A percentile compares a stretch with the other conserved stretches of the same genome.
Evolutionary conservation across 1,284 basidiomycete genomes (phyloP).

Genomic region (Malassezia sympodialis): DNA sequence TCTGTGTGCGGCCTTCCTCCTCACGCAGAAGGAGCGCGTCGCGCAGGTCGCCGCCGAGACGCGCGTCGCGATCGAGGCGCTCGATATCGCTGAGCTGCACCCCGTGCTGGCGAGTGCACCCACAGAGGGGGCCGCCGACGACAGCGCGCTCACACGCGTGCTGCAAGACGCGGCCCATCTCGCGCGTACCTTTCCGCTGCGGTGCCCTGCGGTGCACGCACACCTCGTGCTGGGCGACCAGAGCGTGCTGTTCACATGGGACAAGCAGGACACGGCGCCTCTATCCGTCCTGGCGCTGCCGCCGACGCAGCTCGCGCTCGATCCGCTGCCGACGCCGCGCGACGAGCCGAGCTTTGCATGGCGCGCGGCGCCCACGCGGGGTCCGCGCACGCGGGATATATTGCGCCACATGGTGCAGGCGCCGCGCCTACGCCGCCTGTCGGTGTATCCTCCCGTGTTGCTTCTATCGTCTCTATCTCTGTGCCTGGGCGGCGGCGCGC

Average conservation of each 20-base stretch:
- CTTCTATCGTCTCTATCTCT: conserved; percentile 8
- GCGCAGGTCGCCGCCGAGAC: conserved; percentile 15
- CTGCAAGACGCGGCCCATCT: conserved; percentile 16
- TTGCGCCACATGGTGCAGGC: background rate
- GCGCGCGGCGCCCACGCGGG: background rate
- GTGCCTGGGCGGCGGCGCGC: conserved; percentile 8
- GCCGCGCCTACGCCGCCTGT: background rate
- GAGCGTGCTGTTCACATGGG: conserved; percentile 32
- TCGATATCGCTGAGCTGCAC: conserved; percentile 32
- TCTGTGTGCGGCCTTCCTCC: conserved; percentile 65
- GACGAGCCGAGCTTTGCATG: background rate
- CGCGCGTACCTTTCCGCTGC: conserved; percentile 11
- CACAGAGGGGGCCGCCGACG: background rate
- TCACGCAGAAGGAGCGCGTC: conserved; percentile 15
- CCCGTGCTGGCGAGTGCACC: conserved; percentile 17
- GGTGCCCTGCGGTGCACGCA: conserved; percentile 10
- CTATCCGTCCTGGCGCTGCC: background rate
- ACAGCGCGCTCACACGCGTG: conserved; percentile 5
- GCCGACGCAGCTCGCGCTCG: conserved; percentile 1
- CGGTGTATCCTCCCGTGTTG: background rate
- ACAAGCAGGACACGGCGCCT: background rate
- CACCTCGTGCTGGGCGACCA: conserved; percentile 21
- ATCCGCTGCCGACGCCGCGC: conserved; percentile 2
- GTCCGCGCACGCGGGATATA: background rate
- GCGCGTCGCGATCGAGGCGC: conserved; percentile 1